Evolutionary conservation across 2,329 filamentous ascomycete genomes (phyloP), one percentile per base, ranked within the genome.

Genomic region (Fusarium duplospermum): DNA sequence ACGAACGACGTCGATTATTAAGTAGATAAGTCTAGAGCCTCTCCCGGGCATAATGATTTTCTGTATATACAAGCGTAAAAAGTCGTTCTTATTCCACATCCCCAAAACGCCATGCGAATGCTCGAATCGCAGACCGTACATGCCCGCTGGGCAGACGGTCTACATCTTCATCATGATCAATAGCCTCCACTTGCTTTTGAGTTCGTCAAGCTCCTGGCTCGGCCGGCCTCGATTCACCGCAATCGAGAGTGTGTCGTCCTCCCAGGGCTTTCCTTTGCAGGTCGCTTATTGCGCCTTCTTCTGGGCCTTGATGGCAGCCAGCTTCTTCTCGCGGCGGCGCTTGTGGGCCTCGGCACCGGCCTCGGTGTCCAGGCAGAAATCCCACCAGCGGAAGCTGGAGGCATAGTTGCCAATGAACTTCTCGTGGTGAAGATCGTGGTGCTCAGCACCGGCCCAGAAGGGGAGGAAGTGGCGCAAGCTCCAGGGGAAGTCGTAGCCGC

Each of bases 381-480:
- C 96, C 96, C 96, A 99, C 96, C 96, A 99, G 84, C 96, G 91
- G 91, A 99, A 99, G 88, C 94, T 97, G 82, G 95, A 98, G 61
- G 96, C 88, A 83, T 98, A 99, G 88, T 99, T 99, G 79, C 96
- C 96, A 74, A 99, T 95, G 86, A 99, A 99, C 82, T 95, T 94
- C 88, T 99, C 96, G 86, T 99, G 96, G 86, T 99, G 96, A 52
- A 95, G 87, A 81, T 99, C 96, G 86, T 99, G 96, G 86, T 98
- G 96, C 79, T 97, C 92, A 64, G 96, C 96, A 72, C 96, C 96
- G 64, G 96, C 96, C 96, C 96, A 99, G 90, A 99, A 95, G 38
- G 96, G 96, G 61, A 99, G 87, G 88, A 98, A 93, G 84, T 98
- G 94, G 84, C 95, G 94, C 85, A 99, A 86, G 81, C 93, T 96